Evolutionary conservation across 1,284 basidiomycete genomes (phyloP).

Genomic region (Trametes polyzona): DNA sequence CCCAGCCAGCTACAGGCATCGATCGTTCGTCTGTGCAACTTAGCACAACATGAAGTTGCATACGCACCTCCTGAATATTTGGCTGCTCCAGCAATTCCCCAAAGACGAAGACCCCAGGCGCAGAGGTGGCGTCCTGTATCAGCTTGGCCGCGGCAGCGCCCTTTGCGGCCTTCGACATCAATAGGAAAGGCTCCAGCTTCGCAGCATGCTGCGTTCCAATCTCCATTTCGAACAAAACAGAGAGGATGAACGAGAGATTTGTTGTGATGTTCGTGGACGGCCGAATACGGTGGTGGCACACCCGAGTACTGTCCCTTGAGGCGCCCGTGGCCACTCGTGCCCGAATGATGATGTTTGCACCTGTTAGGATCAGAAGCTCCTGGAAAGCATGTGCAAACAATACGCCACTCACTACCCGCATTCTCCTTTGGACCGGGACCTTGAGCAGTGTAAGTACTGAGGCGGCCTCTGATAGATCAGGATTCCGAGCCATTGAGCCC

Average conservation of each 20-base stretch:
- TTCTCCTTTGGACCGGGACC: too few species aligned
- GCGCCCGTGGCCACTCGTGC: neutral
- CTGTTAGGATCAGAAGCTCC: conserved; percentile 24
- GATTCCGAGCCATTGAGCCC: too few species aligned
- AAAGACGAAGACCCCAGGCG: conserved; percentile 90
- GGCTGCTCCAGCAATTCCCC: conserved; percentile 83
- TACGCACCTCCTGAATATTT: conserved; percentile 81
- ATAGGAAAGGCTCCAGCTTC: conserved; percentile 84
- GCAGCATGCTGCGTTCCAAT: conserved; percentile 56
- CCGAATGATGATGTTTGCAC: conserved; percentile 21
- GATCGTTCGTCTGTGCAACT: neutral
- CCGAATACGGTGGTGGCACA: neutral
- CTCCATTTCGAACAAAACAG: conserved; percentile 46
- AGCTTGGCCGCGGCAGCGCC: conserved; percentile 92
- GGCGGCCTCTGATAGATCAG: too few species aligned
- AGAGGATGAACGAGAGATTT: neutral
- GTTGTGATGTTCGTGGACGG: neutral
- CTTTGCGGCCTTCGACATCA: conserved; percentile 89
- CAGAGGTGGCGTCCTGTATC: conserved; percentile 82
- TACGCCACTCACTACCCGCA: neutral
- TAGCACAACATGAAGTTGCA: neutral
- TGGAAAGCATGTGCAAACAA: neutral
- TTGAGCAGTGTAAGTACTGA: too few species aligned
- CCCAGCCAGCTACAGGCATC: conserved; percentile 55
- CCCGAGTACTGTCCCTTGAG: neutral